Evolutionary conservation across 2,329 filamentous ascomycete genomes (phyloP).

Genomic region (Colletotrichum plurivorum): DNA sequence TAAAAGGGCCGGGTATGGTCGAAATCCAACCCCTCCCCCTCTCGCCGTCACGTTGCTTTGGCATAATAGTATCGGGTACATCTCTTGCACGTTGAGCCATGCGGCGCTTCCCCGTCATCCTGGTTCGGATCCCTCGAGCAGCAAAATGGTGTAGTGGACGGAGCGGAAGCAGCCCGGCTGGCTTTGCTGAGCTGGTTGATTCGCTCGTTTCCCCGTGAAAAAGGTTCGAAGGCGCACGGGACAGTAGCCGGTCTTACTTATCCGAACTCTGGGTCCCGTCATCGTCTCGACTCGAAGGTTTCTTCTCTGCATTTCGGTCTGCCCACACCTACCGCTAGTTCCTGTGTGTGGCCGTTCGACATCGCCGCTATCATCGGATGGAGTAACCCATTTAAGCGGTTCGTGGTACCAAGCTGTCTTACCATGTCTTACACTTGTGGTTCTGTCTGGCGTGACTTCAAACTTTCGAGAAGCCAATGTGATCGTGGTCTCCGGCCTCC

Average conservation of each 20-base stretch:
- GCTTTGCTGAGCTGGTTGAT: slow-evolving; percentile 17
- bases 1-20: not conserved
- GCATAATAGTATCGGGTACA: too few species aligned
- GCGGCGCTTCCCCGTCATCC: not conserved
- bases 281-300: slow-evolving; percentile 21
- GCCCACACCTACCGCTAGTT: slow-evolving; percentile 15
- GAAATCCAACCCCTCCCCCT: not conserved
- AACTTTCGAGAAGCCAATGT: too few species aligned
- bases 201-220: slow-evolving; percentile 11
- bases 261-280: slow-evolving; percentile 29
- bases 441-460: slow-evolving; percentile 8
- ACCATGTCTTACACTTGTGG: slow-evolving; percentile 21
- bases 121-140: not conserved
- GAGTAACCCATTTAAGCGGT: slow-evolving; percentile 26
- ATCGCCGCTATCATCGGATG: slow-evolving; percentile 26
- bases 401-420: slow-evolving; percentile 23
- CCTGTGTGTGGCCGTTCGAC: slow-evolving; percentile 25
- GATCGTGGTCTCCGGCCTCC: not conserved
- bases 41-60: not conserved
- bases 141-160: not conserved
- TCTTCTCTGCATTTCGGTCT: slow-evolving; percentile 19
- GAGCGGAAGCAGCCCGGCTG: slow-evolving; percentile 24
- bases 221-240: slow-evolving; percentile 27
- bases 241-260: slow-evolving; percentile 31
- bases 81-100: not conserved